Evolutionary conservation across 768 basidiomycete genomes (phyloP).

Genomic region (Phylloporus sp.): DNA sequence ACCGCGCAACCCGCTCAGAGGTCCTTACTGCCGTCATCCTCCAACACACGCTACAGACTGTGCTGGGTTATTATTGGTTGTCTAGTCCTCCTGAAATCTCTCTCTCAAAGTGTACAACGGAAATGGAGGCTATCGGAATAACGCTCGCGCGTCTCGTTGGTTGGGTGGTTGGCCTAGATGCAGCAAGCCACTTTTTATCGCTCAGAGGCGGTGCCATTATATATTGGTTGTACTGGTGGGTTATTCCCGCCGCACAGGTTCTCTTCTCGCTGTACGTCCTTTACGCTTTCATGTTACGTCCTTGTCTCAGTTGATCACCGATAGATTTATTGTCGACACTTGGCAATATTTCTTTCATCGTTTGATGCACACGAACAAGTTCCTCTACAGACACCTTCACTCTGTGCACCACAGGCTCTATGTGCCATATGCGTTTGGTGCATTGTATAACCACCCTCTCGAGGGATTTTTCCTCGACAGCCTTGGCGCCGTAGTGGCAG

Average conservation of each 20-base stretch:
- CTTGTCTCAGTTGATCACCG: not conserved
- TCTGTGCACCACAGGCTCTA: conserved; percentile 95
- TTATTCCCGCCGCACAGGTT: conserved; percentile 69
- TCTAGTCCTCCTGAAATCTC: conserved; percentile 37
- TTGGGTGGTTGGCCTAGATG: conserved; percentile 40
- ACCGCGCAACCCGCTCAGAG: conserved; percentile 64
- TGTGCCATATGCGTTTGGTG: conserved; percentile 95
- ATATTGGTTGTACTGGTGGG: conserved; percentile 90
- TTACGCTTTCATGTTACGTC: not conserved
- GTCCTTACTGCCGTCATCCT: conserved; percentile 80
- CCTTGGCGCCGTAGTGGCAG: conserved; percentile 74
- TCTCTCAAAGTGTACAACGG: conserved; percentile 37
- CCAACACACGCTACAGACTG: conserved; percentile 84
- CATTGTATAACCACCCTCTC: conserved; percentile 95
- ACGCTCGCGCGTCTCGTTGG: conserved; percentile 39
- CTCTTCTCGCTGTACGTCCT: conserved; percentile 75
- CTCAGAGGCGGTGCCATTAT: conserved; percentile 41
- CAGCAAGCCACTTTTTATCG: conserved; percentile 35
- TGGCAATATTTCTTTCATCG: conserved; percentile 99
- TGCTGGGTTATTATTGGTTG: conserved; percentile 67
- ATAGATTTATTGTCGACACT: conserved; percentile 89
- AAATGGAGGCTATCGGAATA: conserved; percentile 40
- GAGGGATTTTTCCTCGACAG: conserved; percentile 92
- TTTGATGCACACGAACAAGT: conserved; percentile 85
- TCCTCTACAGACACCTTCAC: conserved; percentile 87